Base-by-base conservation (phyloP, 768 basidiomycete species). In the Panaeolus papilionaceus region DNA sequence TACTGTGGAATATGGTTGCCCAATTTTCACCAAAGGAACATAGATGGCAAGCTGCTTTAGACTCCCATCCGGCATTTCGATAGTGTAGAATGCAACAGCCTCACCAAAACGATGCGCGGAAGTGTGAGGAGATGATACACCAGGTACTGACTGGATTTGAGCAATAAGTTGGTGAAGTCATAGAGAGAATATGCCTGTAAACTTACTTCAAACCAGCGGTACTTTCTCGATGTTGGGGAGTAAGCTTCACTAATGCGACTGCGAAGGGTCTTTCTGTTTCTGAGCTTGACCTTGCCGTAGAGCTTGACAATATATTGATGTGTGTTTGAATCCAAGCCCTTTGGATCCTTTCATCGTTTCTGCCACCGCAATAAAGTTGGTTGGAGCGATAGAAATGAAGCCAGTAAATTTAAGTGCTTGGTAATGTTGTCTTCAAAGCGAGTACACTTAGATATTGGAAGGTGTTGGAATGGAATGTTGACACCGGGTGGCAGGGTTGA, bases 11-110 rank as follows among this genome's bases (percentile, higher is more conserved):
- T 23, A 23, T 23, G 23, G 23, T 23, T 23, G 23, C 23, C 23
- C 23, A 23, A 23, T 23, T 23, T 23, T 23, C 23, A 23, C 23
- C 23, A 23, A 23, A 23, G 23, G 23, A 23, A 23, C 23, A 23
- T 23, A 23, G 23, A 23, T 23, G 23, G 23, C 23, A 23, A 23
- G 23, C 23, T 23, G 23, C 23, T 23, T 23, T 23, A 23, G 23
- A 23, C 23, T 23, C 23, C 23, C 23, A 23, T 23, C 23, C 23
- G 23, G 23, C 23, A 23, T 23, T 23, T 23, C 23, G 23, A 45
- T 45, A 14, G 44, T 51, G 11, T 67, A 67, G 38, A 67, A 67
- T 33, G 66, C 66, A 45, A 67, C n/a, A 47, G 66, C 62, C 39
- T 67, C 61, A 10, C 66, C 66, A 49, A 67, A 67, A 11, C 23